Percentiles rank a stretch among this genome's conserved stretches.
These are phyloP conservation scores for Schwanniomyces sp. DNA, from an alignment of 805 yeast species.

Conservation along the genomic window DNA sequence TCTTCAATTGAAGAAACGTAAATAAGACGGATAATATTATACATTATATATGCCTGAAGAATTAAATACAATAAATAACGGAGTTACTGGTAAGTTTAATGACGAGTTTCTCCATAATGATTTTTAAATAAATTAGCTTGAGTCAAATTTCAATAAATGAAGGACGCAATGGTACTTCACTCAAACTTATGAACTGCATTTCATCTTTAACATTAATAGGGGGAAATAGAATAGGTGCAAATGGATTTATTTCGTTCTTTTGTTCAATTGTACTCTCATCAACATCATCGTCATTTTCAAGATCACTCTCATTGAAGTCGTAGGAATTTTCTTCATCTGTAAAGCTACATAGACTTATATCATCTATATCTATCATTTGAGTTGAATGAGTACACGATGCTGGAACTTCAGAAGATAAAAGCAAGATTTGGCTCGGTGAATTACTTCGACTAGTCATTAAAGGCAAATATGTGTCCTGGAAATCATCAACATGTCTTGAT, in stretches of 20 bases:
- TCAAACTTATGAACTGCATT: conserved; percentile 23
- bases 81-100: neutral
- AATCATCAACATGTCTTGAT: neutral
- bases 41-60: neutral
- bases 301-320: neutral
- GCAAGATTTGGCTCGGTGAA: neutral
- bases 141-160: conserved; percentile 18
- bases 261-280: neutral
- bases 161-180: conserved; percentile 29
- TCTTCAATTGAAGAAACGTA: neutral
- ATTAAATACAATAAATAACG: neutral
- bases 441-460: neutral
- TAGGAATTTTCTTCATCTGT: neutral
- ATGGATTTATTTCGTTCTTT: conserved; percentile 14
- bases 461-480: neutral
- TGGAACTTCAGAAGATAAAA: neutral
- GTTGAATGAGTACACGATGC: neutral
- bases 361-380: neutral
- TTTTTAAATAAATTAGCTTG: neutral
- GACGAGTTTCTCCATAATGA: neutral
- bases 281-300: neutral
- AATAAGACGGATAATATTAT: neutral
- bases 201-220: conserved; percentile 23
- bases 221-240: conserved; percentile 40
- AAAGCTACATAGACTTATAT: neutral